Conservation (phyloP, 371 early-diverging fungal species). For the Rhizomucor miehei region DNA sequence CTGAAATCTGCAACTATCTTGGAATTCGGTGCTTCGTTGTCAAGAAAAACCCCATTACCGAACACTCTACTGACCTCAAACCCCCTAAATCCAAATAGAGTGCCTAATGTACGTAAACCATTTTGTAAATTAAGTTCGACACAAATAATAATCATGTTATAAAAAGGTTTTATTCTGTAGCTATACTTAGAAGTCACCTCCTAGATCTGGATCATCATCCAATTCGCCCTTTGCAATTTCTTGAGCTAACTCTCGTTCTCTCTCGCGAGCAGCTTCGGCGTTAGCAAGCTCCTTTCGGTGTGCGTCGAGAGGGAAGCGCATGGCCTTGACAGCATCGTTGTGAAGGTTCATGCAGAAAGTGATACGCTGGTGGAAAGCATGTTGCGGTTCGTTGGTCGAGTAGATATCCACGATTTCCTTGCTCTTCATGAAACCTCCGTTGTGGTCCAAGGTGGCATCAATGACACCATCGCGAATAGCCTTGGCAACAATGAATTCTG, state of each 20-base stretch:
- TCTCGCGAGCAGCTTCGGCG: constrained; percentile 83
- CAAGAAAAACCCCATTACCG: not conserved
- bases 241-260: constrained; percentile 89
- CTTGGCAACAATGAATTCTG: constrained; percentile 97
- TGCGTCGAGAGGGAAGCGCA: constrained; percentile 91
- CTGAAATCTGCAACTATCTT: constrained; percentile 78
- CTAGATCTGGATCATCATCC: constrained; percentile 69
- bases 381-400: constrained; percentile 93
- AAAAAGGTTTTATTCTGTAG: too few species aligned
- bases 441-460: constrained; percentile 93
- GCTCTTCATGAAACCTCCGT: constrained; percentile 89
- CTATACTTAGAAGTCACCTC: constrained; percentile 34
- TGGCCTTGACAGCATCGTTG: constrained; percentile 95
- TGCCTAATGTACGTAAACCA: too few species aligned
- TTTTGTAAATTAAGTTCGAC: too few species aligned
- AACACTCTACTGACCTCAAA: too few species aligned
- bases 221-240: constrained; percentile 88
- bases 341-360: constrained; percentile 94
- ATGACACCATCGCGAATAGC: constrained; percentile 98
- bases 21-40: constrained; percentile 74
- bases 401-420: constrained; percentile 94
- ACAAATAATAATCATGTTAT: too few species aligned
- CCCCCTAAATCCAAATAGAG: too few species aligned
- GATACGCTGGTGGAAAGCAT: constrained; percentile 93
- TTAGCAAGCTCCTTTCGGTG: constrained; percentile 81